Percentiles rank a stretch among this genome's conserved stretches.
Evolutionary conservation across 345 rosid species (phyloP).

Genomic region (Corymbia maculata): DNA sequence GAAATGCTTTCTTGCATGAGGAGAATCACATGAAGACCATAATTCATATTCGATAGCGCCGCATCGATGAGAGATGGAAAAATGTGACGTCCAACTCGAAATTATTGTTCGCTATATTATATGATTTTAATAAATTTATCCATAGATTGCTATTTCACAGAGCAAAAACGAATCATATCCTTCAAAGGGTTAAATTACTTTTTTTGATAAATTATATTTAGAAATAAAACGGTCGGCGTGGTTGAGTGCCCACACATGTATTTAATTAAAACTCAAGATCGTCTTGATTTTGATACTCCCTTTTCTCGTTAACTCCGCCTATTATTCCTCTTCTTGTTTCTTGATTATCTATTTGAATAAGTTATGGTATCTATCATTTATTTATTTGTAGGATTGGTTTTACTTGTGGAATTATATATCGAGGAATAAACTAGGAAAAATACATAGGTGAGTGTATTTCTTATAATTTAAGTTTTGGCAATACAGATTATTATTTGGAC

Average conservation of each 20-base stretch:
- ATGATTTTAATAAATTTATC: not conserved
- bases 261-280: not conserved
- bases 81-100: not conserved
- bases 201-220: not conserved
- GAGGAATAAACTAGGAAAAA: not conserved
- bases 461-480: not conserved
- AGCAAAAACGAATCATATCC: not conserved
- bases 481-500: not conserved
- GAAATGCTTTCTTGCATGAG: not conserved
- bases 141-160: not conserved
- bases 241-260: accelerated
- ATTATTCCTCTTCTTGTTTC: not conserved
- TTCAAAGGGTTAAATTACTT: not conserved
- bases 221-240: not conserved
- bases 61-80: not conserved
- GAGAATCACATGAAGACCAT: not conserved
- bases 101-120: not conserved
- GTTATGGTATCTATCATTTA: not conserved
- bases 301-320: not conserved
- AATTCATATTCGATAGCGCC: not conserved
- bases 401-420: not conserved
- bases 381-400: not conserved
- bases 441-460: not conserved
- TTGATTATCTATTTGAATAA: not conserved
- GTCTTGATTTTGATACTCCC: not conserved